Evolutionary conservation across 2,329 filamentous ascomycete genomes (phyloP).

Genomic region (Trichophaea hybrida): DNA sequence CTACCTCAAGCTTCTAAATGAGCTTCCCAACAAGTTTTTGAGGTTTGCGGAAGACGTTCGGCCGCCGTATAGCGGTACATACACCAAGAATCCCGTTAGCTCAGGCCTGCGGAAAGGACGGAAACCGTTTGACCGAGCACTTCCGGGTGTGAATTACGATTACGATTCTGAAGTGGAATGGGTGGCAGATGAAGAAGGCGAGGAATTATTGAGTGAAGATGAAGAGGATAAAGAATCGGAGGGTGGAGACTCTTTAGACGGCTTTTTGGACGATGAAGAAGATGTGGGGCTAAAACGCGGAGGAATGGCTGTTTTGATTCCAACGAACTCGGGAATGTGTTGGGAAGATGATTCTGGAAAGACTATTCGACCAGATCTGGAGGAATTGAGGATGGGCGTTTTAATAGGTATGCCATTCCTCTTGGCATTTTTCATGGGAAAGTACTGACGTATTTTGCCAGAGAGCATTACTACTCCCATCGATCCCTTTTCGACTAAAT

Average conservation of each 20-base stretch:
- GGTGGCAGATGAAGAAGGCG: conserved; percentile 56
- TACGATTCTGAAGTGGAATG: conserved; percentile 80
- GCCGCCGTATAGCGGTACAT: conserved; percentile 58
- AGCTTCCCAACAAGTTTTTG: conserved; percentile 49
- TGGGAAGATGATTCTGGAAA: conserved; percentile 52
- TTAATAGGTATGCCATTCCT: conserved; percentile 45
- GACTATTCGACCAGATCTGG: conserved; percentile 38
- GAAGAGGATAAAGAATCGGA: conserved; percentile 47
- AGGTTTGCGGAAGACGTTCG: conserved; percentile 51
- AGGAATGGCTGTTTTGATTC: conserved; percentile 61
- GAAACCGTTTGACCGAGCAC: conserved; percentile 40
- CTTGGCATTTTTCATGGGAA: not conserved
- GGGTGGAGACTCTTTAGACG: conserved; percentile 64
- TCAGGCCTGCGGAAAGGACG: conserved; percentile 36
- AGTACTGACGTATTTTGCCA: conserved; percentile 4
- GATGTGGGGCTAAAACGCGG: conserved; percentile 48
- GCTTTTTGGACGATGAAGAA: conserved; percentile 77
- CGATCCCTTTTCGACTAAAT: conserved; percentile 68
- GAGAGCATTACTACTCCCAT: conserved; percentile 39
- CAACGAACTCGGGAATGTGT: conserved; percentile 52
- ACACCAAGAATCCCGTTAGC: conserved; percentile 46
- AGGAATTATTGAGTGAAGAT: conserved; percentile 49
- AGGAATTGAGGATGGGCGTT: conserved; percentile 58
- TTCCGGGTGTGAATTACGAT: conserved; percentile 57
- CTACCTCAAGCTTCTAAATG: conserved; percentile 35